A percentile compares a stretch with the other conserved stretches of the same genome.
Conservation (phyloP, 306 rosid species). For the Pyrus pyrifolia region DNA sequence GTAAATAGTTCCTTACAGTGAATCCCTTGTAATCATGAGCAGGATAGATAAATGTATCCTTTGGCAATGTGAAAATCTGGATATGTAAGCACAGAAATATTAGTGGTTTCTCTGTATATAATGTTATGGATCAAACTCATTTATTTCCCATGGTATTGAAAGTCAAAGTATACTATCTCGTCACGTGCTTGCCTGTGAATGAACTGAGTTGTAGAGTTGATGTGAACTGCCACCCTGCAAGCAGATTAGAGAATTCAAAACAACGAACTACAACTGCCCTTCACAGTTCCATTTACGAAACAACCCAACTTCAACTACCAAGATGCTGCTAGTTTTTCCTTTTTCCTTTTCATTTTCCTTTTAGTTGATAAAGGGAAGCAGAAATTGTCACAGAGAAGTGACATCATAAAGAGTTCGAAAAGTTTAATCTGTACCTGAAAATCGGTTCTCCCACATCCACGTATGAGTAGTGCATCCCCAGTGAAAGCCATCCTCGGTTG, state of each 20-base stretch:
- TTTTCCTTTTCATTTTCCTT: background rate
- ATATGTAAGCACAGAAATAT: slow-evolving; percentile 11
- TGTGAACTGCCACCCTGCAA: slow-evolving; percentile 92
- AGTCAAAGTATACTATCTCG: slow-evolving; percentile 3
- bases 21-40: slow-evolving; percentile 97
- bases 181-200: slow-evolving; percentile 78
- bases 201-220: slow-evolving; percentile 78
- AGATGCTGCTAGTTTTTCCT: background rate
- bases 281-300: background rate
- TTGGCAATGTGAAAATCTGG: slow-evolving; percentile 79
- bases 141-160: slow-evolving; percentile 1
- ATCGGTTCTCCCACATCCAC: slow-evolving; percentile 98
- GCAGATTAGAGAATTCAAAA: slow-evolving; percentile 21
- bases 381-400: slow-evolving; percentile 11
- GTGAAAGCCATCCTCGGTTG: slow-evolving; percentile 90
- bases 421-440: slow-evolving; percentile 62
- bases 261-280: background rate
- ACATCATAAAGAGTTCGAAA: background rate
- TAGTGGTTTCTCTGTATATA: slow-evolving; percentile 6
- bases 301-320: background rate
- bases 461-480: slow-evolving; percentile 71
- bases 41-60: slow-evolving; percentile 69
- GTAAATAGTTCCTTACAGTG: slow-evolving; percentile 39
- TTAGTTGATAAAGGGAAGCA: background rate
- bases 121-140: background rate